These are phyloP conservation scores for Umbelopsis ramanniana DNA, from an alignment of 192 early-diverging fungal species.

Conservation along the genomic window DNA sequence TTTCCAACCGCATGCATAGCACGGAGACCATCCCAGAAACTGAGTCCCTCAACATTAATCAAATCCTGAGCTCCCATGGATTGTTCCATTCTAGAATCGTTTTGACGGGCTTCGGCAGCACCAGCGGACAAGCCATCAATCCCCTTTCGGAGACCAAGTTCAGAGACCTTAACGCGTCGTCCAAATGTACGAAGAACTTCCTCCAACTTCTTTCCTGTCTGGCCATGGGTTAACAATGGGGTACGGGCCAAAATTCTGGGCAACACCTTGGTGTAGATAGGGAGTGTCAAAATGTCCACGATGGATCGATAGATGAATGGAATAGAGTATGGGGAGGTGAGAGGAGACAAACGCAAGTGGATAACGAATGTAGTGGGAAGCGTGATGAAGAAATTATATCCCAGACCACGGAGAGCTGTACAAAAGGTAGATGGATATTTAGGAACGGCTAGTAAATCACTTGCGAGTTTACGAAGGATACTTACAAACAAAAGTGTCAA, in stretches of 20 bases:
- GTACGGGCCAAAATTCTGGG: constrained; percentile 18
- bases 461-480: neutral
- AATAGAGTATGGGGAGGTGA: constrained; percentile 38
- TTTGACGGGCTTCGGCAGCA: neutral
- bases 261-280: constrained; percentile 40
- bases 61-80: neutral
- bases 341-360: constrained; percentile 36
- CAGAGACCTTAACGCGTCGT: constrained; percentile 14
- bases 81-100: constrained; percentile 10
- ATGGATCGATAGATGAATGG: constrained; percentile 43
- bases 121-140: constrained; percentile 4
- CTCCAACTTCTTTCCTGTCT: constrained; percentile 18
- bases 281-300: constrained; percentile 34
- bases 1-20: constrained; percentile 25
- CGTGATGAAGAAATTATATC: constrained; percentile 37
- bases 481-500: constrained; percentile 40
- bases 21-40: constrained; percentile 37
- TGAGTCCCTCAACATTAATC: constrained; percentile 23
- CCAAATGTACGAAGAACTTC: constrained; percentile 11
- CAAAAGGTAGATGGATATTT: neutral
- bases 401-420: constrained; percentile 33
- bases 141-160: neutral
- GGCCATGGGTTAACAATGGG: constrained; percentile 25
- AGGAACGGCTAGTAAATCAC: neutral
- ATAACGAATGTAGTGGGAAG: constrained; percentile 31